Conservation (phyloP, 1,284 basidiomycete species). For the Marasmius oreades region DNA sequence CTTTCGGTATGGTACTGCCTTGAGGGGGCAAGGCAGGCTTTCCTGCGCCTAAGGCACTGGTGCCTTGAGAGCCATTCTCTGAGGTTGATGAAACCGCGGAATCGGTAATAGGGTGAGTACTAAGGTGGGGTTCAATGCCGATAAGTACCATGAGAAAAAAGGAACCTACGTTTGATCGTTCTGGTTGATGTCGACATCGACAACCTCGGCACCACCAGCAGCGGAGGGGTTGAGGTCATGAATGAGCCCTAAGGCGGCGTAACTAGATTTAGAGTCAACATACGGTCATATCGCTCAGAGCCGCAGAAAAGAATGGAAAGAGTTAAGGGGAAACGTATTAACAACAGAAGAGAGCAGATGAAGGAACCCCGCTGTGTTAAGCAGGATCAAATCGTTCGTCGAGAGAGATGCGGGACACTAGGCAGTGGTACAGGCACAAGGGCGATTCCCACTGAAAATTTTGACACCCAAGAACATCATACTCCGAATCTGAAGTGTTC, state of each 20-base stretch:
- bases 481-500: too few species aligned
- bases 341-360: not conserved
- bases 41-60: not conserved
- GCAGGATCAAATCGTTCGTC: too few species aligned
- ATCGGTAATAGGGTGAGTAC: not conserved
- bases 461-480: not conserved
- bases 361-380: too few species aligned
- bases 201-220: slow-evolving; percentile 56
- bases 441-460: not conserved
- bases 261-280: slow-evolving; percentile 44
- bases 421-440: too few species aligned
- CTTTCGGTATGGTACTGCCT: slow-evolving; percentile 47
- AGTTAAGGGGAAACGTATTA: not conserved
- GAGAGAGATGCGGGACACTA: too few species aligned
- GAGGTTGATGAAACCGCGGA: not conserved
- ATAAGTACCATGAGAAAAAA: not conserved
- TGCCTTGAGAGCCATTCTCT: too few species aligned
- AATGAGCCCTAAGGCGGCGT: slow-evolving; percentile 73
- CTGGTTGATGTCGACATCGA: slow-evolving; percentile 16
- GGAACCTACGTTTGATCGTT: not conserved
- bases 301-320: not conserved
- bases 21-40: not conserved
- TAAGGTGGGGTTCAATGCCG: not conserved
- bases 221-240: slow-evolving; percentile 62
- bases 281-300: not conserved